phyloP scores from a whole-genome alignment of 257 asterid species.

The Capsicum pubescens region DNA sequence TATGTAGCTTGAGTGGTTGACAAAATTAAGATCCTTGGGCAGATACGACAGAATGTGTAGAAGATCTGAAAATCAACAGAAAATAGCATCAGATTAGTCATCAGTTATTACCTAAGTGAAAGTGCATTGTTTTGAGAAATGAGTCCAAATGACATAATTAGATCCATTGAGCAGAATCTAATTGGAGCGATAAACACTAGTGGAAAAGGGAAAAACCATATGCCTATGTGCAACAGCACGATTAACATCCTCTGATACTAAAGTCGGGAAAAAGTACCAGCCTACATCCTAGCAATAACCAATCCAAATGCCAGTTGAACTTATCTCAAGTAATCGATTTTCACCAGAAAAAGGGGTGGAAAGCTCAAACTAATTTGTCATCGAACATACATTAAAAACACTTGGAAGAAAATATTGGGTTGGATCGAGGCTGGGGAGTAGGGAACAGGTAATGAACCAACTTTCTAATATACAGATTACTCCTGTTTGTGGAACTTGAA shows the following conservation, averaged over 20 bases:
- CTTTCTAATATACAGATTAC: not conserved
- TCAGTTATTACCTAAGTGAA: not conserved
- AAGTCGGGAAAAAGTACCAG: not conserved
- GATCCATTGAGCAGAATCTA: not conserved
- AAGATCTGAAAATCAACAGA: slow-evolving; percentile 71
- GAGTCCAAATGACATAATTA: not conserved
- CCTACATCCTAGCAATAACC: not conserved
- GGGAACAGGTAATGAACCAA: not conserved
- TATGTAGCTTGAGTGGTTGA: slow-evolving; percentile 86
- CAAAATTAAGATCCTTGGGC: slow-evolving; percentile 89
- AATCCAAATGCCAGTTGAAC: not conserved
- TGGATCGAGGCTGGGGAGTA: not conserved
- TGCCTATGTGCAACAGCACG: not conserved
- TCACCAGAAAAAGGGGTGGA: not conserved
- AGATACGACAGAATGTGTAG: slow-evolving; percentile 85
- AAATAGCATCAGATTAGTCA: slow-evolving; percentile 28
- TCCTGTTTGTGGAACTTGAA: not conserved
- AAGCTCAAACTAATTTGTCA: not conserved
- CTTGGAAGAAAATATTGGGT: not conserved
- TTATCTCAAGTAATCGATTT: not conserved
- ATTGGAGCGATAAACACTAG: not conserved
- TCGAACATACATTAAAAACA: not conserved
- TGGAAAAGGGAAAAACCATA: not conserved
- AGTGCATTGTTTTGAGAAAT: not conserved
- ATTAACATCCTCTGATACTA: not conserved